A percentile compares a stretch with the other conserved stretches of the same genome.
phyloP scores from a whole-genome alignment of 192 early-diverging fungal genomes.

The Coemansia sp. region DNA sequence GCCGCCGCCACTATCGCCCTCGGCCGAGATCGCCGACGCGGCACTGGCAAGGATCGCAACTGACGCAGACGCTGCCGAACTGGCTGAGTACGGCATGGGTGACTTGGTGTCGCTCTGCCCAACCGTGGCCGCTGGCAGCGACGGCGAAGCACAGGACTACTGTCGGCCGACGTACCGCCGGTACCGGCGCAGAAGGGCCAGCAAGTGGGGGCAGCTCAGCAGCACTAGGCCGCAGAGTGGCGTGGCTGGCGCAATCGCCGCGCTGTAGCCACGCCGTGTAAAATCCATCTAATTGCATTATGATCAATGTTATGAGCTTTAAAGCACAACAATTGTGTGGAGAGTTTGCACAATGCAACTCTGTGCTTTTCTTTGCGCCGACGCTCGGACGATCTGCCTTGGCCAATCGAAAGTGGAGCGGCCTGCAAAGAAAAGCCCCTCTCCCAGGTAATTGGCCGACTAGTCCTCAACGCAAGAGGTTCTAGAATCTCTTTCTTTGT shows the following conservation, averaged over 20 bases:
- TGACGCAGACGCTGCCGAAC: conserved; percentile 8
- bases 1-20: conserved; percentile 18
- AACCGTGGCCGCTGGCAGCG: not conserved
- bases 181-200: conserved; percentile 12
- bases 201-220: not conserved
- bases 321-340: no score
- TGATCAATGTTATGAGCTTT: no score
- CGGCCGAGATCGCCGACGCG: conserved; percentile 10
- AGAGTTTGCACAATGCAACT: no score
- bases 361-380: no score
- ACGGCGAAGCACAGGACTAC: not conserved
- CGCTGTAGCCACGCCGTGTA: not conserved
- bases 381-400: no score
- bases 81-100: conserved; percentile 23
- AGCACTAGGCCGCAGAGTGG: not conserved
- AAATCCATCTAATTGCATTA: no score
- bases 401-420: no score
- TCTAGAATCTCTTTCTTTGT: no score
- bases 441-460: no score
- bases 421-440: no score
- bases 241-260: not conserved
- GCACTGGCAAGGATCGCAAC: conserved; percentile 8
- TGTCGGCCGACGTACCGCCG: conserved; percentile 2
- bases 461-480: no score
- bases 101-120: conserved; percentile 41